Evolutionary conservation across 352 stramenopile species (phyloP), one percentile per base, ranked within the genome.

Genomic region (Globisporangium okanoganense): DNA sequence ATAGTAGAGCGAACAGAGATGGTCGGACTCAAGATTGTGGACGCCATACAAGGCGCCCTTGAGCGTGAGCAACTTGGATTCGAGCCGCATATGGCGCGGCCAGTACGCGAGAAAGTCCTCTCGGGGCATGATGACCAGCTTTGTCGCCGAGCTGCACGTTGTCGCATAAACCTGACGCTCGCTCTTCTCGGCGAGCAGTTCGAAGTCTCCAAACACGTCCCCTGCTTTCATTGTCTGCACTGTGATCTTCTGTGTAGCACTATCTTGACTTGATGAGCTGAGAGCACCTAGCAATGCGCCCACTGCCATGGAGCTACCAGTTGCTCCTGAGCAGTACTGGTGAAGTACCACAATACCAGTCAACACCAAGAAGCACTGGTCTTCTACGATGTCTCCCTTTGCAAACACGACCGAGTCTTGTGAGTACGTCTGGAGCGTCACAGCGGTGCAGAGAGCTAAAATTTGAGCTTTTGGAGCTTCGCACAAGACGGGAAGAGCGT

Each of bases 161-260:
- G 69, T 29, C 8, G 76, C 74, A 43, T 69, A 64, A 14, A 78
- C 71, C 18, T 75, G 47, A 0, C 72, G 72, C 29, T 59, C 73
- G 5, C 25, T 51, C 14, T 64, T 49, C 3, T 64, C 57, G 14
- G 69, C 43, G 13, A 82, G 33, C 5, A 77, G 50, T 47, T 86
- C 76, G 18, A 79, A 79, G 48, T 86, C 76, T 3, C 76, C 76
- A 61, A 81, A 84, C 2, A 75, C 63, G n/a, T 71, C 68, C 1
- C 74, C 76, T 12, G 52, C 27, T 40, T 62, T 53, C 27, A 82
- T 43, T 0, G 67, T 61, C 16, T 72, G 70, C 27, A 86, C 62
- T 2, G 35, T 60, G 6, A 84, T 50, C 51, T 67, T 71, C 2
- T 67, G 49, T n/a, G 55, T 22, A 12, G 18, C n/a, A 12, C 18